Base-by-base conservation (phyloP, 768 basidiomycete species). In the Lactarius quietus region DNA sequence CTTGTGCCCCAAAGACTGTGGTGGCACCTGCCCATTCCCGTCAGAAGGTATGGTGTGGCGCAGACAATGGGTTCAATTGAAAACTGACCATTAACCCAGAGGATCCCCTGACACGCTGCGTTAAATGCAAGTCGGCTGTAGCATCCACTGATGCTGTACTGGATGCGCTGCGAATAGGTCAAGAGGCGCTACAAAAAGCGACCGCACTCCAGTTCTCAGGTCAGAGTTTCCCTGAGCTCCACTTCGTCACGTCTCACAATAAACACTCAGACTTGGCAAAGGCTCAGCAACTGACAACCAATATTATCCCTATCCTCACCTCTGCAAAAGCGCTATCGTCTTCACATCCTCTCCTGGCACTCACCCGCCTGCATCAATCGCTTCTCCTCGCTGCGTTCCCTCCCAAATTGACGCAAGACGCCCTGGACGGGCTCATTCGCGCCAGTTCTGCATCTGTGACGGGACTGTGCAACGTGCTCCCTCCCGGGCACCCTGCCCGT, bases 161-260 rank as follows among this genome's bases (percentile, higher is more conserved):
- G 1, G 90, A 92, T 71, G 86, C 85, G 14, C 64, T 86, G 20
- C 82, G 86, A 41, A 77, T 93, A 17, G 90, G 88, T 3, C 83
- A 87, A 74, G 89, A 92, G 73, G 91, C 82, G 7, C 78, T 93
- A 1, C 83, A 87, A 62, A 93, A 92, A 72, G 91, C 90, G 6
- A 83, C 80, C 6, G 71, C 74, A 29, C 74, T 90, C 28, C 88
- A 93, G 68, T 81, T 80, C 57, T 78, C 77, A 69, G 84, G 91
- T 90, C 62, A 12, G 75, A 69, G 6, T 18, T 48, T 66, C 48
- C 66, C 15, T 45, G 29, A 2, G 39, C 20, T 18, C 33, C 35
- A 48, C 57, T 1, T 35, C 28, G 26, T 59, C 61, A 36, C 51
- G 10, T 54, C 51, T 56, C 60, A 64, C 39, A 23, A 39, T n/a